Evolutionary conservation across 768 basidiomycete species (phyloP), one percentile per base, ranked within the genome.

Genomic region (Cystofilobasidium macerans): DNA sequence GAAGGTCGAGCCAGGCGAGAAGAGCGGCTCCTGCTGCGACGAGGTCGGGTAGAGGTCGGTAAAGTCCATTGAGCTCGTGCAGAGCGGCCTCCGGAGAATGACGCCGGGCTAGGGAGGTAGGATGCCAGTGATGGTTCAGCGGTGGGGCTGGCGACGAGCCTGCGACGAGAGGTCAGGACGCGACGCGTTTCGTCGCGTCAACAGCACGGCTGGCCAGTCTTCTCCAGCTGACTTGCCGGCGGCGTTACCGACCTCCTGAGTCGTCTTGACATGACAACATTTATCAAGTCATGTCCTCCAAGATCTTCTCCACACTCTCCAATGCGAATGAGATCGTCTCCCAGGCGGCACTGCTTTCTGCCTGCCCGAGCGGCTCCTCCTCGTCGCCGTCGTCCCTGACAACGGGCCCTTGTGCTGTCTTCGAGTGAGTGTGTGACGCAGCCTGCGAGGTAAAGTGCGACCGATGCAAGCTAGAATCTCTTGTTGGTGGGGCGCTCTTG

Each of bases 1-100:
- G 72, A 91, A 90, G 65, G 91, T 87, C 0, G 87, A 83, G 18
- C 90, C 90, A 1, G 89, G 86, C 71, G 90, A 93, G 47, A 65
- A 65, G 57, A 59, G 45, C 22, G 64, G 64, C 9, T 43, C 32
- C 43, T 54, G 51, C 4, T 22, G 51, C 12, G 40, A 18, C 3
- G 56, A 58, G 45, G 64, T 48, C 7, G 64, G 45, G 35, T 36
- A 65, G 57, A 65, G 57, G n/a, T 65, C 64, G 0, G 64, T 65
- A 30, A 65, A 65, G 47, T 65, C 64, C 64, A 65, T 65, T 8
- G n/a, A 48, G 45, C 13, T 7, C 45, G 16, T 20, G 28, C 51
- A 8, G 51, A 13, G 16, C 8, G n/a, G n/a, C 22, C 3, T 47
- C 22, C 22, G 22, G 3, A 4, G 22, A 47, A 24, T 22, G n/a